Base-by-base conservation (phyloP, 306 rosid species). In the Prunus padus region DNA sequence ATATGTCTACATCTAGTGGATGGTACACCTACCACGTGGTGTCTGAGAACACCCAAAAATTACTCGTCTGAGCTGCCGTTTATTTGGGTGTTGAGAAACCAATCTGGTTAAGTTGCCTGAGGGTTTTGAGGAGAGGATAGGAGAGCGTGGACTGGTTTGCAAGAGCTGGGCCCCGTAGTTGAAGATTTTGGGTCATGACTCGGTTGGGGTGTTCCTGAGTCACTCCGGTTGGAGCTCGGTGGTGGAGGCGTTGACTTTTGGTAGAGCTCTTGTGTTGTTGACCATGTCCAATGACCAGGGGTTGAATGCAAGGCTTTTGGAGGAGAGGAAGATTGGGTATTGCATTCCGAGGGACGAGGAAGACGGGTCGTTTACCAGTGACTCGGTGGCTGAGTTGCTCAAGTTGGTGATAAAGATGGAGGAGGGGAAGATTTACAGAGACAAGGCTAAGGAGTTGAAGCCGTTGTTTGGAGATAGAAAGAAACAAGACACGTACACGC, bases 221-320 rank as follows among this genome's bases (percentile, higher is more conserved):
- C 92, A 88, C 49, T 78, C 81, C 0, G 92, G 92, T 14, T 88
- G 89, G 90, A 77, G 84, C 45, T 80, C 84, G 0, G 84, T 73
- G 15, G 73, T 82, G 66, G 89, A 85, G 73, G 82, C 71, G 0
- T 8, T 82, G 23, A 79, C 63, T 33, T 14, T 72, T 54, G 86
- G 64, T 25, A 73, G 59, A 46, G 60, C 82, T 0, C 73, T 85
- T 2, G 46, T 85, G 40, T 19, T 85, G 63, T 15, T 85, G 20
- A 51, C 82, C 5, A 73, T 79, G 33, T 23, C 49, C 8, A 72
- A 69, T 1, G 86, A 85, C 69, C 82, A 79, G 62, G 80, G 82
- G 2, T 3, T 85, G 0, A 76, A 76, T 11, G 87, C 83, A 0
- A 84, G 76, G 51, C 49, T 82, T n/a, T 73, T 86, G 12, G 84